phyloP scores from a whole-genome alignment of 2,329 filamentous ascomycete genomes.

The Pyricularia pennisetigena region DNA sequence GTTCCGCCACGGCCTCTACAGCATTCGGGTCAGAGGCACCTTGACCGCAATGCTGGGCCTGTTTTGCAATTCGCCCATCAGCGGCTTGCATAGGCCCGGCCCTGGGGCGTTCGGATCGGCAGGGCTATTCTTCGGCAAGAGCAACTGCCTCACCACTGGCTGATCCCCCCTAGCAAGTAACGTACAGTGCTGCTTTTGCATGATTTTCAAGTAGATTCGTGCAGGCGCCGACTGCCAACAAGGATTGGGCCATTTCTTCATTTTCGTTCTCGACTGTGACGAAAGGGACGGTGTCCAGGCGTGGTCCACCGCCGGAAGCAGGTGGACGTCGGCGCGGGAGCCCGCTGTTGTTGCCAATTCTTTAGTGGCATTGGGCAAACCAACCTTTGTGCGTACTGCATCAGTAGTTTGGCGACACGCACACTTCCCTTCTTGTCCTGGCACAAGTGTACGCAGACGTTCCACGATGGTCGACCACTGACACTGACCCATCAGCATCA shows the following conservation, averaged over 20 bases:
- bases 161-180: slow-evolving; percentile 5
- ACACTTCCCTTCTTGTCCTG: slow-evolving; percentile 3
- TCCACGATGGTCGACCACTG: not conserved
- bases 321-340: not conserved
- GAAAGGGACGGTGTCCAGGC: slow-evolving; percentile 2
- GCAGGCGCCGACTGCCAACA: slow-evolving; percentile 17
- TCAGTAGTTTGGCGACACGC: slow-evolving; percentile 4
- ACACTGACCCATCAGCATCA: not conserved
- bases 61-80: not conserved
- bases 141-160: not conserved
- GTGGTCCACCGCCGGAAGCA: slow-evolving; percentile 1
- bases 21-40: not conserved
- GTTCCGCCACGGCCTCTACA: slow-evolving; percentile 1
- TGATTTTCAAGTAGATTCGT: slow-evolving; percentile 7
- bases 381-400: not conserved
- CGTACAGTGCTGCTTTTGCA: slow-evolving; percentile 5
- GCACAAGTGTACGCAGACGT: slow-evolving; percentile 1
- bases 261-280: slow-evolving; percentile 4
- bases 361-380: not conserved
- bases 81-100: slow-evolving; percentile 2
- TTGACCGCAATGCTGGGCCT: not conserved
- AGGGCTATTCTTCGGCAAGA: not conserved
- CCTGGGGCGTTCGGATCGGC: slow-evolving; percentile 3
- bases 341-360: not conserved
- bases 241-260: slow-evolving; percentile 8